phyloP scores from a whole-genome alignment of 1,284 basidiomycete genomes.

The Bondarzewia mesenterica region DNA sequence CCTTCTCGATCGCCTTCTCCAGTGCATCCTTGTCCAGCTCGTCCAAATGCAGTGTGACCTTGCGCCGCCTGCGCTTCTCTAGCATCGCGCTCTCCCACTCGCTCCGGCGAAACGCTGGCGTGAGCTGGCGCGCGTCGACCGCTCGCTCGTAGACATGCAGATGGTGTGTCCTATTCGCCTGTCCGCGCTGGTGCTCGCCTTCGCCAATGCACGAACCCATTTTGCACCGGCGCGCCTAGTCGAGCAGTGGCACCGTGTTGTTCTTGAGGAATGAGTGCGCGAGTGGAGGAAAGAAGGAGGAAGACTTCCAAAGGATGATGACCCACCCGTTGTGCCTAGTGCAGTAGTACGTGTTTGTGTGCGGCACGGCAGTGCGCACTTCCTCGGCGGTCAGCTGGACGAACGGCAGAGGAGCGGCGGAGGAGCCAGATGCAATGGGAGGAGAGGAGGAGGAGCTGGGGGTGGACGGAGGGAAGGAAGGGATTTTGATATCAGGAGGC shows the following conservation, averaged over 20 bases:
- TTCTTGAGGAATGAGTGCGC: constrained; percentile 38
- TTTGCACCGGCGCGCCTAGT: constrained; percentile 40
- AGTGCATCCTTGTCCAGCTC: constrained; percentile 1
- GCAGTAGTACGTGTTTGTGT: constrained; percentile 75
- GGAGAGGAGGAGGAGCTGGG: neutral
- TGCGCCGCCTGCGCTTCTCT: constrained; percentile 41
- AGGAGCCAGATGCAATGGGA: neutral
- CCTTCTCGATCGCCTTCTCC: neutral
- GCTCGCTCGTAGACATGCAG: constrained; percentile 66
- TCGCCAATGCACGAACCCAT: constrained; percentile 44
- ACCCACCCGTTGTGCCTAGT: constrained; percentile 75
- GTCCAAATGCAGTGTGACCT: constrained; percentile 26
- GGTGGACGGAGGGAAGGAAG: constrained; percentile 8
- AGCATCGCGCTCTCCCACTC: constrained; percentile 45
- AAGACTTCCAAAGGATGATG: constrained; percentile 58
- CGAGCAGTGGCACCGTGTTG: constrained; percentile 37
- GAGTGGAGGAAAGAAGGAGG: constrained; percentile 50
- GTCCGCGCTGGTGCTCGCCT: constrained; percentile 31
- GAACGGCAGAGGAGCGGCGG: neutral
- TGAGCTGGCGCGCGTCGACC: constrained; percentile 55
- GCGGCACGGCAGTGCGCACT: constrained; percentile 58
- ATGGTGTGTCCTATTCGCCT: constrained; percentile 65
- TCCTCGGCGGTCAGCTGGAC: constrained; percentile 45
- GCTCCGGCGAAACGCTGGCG: constrained; percentile 50
- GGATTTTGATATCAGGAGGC: constrained; percentile 26